These are phyloP conservation scores for Brettanomyces anomalus DNA, from an alignment of 805 yeast genomes.

Conservation along the genomic window DNA sequence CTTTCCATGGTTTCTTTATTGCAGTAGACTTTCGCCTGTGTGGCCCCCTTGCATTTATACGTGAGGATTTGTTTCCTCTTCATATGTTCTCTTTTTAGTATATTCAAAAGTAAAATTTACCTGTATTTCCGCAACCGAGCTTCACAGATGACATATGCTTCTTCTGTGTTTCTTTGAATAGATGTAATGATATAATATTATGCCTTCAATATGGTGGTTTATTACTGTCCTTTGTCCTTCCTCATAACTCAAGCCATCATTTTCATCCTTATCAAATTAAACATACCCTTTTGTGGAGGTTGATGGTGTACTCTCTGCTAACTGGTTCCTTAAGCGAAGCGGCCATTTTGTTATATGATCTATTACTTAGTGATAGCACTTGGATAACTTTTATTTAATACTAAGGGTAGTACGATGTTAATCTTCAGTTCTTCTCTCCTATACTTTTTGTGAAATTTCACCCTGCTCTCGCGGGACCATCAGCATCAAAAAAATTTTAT, in stretches of 20 bases:
- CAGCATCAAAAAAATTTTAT: not conserved
- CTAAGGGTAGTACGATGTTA: not conserved
- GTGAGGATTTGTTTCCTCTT: too few species aligned
- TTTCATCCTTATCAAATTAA: not conserved
- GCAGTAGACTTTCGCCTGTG: too few species aligned
- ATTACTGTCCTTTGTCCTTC: not conserved
- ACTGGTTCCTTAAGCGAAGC: constrained; percentile 94
- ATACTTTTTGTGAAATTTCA: not conserved
- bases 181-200: too few species aligned
- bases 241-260: not conserved
- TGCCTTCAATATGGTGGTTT: too few species aligned
- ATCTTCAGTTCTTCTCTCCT: not conserved
- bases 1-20: too few species aligned
- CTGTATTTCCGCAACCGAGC: too few species aligned
- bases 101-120: too few species aligned
- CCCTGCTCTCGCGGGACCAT: not conserved
- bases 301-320: constrained; percentile 99
- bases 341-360: constrained; percentile 26
- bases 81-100: too few species aligned
- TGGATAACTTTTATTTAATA: not conserved
- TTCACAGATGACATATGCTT: too few species aligned
- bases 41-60: too few species aligned
- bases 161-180: too few species aligned
- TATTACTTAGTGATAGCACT: not conserved
- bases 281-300: constrained; percentile 98